Evolutionary conservation across 345 rosid genomes (phyloP).

Genomic region (Linum lewisii): DNA sequence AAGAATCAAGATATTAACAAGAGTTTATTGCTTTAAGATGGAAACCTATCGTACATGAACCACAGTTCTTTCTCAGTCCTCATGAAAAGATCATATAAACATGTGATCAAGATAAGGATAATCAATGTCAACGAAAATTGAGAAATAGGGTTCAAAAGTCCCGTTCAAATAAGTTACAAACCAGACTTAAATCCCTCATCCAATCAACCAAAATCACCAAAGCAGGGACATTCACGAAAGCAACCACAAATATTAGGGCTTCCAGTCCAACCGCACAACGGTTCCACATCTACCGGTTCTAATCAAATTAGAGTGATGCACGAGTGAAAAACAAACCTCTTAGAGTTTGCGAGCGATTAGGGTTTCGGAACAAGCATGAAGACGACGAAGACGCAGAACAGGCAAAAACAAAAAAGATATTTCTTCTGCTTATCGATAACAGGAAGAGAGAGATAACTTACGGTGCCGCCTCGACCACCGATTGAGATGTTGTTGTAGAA

Average conservation of each 20-base stretch:
- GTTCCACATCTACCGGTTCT: background rate
- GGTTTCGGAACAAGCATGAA: background rate
- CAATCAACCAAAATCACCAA: background rate
- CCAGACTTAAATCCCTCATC: background rate
- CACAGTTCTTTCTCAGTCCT: too few relatives aligned
- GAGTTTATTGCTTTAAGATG: too few relatives aligned
- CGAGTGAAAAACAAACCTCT: background rate
- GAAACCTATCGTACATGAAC: too few relatives aligned
- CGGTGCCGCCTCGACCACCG: slow-evolving; percentile 84
- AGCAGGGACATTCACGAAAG: background rate
- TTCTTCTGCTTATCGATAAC: background rate
- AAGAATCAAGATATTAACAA: background rate
- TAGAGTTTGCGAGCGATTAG: background rate
- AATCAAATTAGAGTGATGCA: background rate
- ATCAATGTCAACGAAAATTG: background rate
- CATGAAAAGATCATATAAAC: background rate
- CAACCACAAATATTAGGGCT: too few relatives aligned
- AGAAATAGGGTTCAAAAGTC: slow-evolving; percentile 1
- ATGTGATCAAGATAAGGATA: background rate
- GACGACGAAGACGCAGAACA: background rate
- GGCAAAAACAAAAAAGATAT: background rate
- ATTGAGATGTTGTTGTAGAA: slow-evolving; percentile 71
- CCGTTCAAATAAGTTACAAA: background rate
- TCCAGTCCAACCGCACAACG: background rate
- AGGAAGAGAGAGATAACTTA: slow-evolving; percentile 12